Evolutionary conservation across 768 basidiomycete genomes (phyloP).

Genomic region (Erythrobasidium yunnanense): DNA sequence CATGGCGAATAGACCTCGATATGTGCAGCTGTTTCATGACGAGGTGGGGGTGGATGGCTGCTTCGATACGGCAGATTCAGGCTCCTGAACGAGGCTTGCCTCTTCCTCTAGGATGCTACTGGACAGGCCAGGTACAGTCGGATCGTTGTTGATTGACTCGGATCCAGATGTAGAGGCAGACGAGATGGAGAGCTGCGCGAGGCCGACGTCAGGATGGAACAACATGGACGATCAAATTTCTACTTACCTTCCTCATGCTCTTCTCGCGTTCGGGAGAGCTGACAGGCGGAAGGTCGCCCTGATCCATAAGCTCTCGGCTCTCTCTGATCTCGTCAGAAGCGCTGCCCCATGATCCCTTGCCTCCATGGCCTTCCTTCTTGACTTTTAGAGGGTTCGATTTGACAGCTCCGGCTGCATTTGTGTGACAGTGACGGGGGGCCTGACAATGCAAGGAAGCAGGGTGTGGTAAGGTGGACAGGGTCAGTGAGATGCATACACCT

Average conservation of each 20-base stretch:
- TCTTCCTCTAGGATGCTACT: constrained; percentile 11
- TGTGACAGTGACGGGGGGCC: constrained; percentile 15
- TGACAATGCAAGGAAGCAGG: too few species aligned
- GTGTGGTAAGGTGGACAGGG: too few species aligned
- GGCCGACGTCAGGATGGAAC: too few species aligned
- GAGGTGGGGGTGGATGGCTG: too few species aligned
- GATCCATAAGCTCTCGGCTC: background rate
- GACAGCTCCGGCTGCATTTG: constrained; percentile 14
- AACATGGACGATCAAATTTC: too few species aligned
- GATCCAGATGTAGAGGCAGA: constrained; percentile 1
- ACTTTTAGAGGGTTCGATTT: constrained; percentile 1
- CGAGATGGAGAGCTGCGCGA: constrained; percentile 9
- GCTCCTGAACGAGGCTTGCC: background rate
- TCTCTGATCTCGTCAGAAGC: constrained; percentile 8
- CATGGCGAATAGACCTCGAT: too few species aligned
- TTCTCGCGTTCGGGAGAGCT: constrained; percentile 14
- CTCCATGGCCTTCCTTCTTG: constrained; percentile 6
- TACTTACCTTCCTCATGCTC: constrained; percentile 11
- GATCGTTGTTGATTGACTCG: background rate
- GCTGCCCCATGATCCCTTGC: constrained; percentile 17
- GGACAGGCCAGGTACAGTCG: too few species aligned
- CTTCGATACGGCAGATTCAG: too few species aligned
- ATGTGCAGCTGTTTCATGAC: too few species aligned
- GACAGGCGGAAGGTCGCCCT: constrained; percentile 8
- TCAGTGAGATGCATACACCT: too few species aligned